These are phyloP conservation scores for Funneliformis geosporum DNA, from an alignment of 192 early-diverging fungal genomes.

Conservation along the genomic window DNA sequence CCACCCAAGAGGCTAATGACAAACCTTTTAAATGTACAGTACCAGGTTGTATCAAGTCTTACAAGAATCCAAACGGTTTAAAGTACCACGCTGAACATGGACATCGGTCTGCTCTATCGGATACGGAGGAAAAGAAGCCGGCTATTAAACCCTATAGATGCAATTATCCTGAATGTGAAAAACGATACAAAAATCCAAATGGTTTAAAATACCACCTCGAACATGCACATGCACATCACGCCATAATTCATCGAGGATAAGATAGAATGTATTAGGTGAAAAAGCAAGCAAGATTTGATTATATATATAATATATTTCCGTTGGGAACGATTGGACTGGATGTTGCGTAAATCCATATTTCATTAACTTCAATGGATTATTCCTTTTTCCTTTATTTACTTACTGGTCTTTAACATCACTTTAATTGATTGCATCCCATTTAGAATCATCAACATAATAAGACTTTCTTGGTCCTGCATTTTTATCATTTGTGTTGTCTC, in stretches of 20 bases:
- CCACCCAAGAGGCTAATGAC: constrained; percentile 45
- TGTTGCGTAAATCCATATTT: background rate
- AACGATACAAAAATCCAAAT: constrained; percentile 96
- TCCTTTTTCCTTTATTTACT: background rate
- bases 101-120: constrained; percentile 63
- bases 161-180: constrained; percentile 80
- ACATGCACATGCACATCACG: constrained; percentile 68
- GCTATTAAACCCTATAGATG: constrained; percentile 75
- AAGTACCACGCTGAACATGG: constrained; percentile 98
- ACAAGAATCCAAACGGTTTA: constrained; percentile 97
- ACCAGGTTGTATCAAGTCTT: constrained; percentile 86
- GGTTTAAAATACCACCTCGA: constrained; percentile 95
- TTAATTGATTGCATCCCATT: background rate
- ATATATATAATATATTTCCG: background rate
- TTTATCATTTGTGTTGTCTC: constrained; percentile 3
- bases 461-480: background rate
- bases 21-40: constrained; percentile 86
- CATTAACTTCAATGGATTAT: background rate
- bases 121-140: constrained; percentile 58
- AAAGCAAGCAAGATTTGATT: background rate
- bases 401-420: constrained; percentile 11
- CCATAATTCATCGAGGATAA: constrained; percentile 6
- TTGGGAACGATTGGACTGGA: background rate
- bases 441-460: constrained; percentile 1
- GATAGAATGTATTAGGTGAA: background rate